phyloP scores from a whole-genome alignment of 1,284 basidiomycete species.

The Ceratobasidium sp. region DNA sequence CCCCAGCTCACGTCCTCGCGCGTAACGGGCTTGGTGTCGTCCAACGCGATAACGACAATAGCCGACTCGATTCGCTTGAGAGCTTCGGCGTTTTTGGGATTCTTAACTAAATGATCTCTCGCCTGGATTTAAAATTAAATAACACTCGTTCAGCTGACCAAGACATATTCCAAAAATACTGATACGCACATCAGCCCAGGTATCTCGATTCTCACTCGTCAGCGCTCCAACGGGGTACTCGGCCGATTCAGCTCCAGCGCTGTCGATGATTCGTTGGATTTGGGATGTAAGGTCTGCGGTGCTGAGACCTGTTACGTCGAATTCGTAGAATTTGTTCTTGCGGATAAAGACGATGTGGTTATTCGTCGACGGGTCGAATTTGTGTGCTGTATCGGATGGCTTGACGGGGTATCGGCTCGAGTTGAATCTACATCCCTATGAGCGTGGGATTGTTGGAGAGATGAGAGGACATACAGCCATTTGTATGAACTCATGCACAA shows the following conservation, averaged over 20 bases:
- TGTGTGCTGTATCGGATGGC: constrained; percentile 86
- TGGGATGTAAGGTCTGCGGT: constrained; percentile 87
- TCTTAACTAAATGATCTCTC: constrained; percentile 70
- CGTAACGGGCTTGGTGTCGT: constrained; percentile 83
- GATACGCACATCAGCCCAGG: constrained; percentile 82
- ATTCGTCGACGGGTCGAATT: constrained; percentile 82
- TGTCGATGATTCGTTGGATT: constrained; percentile 80
- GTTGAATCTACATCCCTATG: constrained; percentile 77
- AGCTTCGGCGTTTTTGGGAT: constrained; percentile 74
- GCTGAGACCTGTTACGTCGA: constrained; percentile 78
- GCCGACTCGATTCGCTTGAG: constrained; percentile 91
- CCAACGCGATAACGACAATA: constrained; percentile 89
- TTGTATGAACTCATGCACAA: constrained; percentile 97
- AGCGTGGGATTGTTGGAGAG: constrained; percentile 23
- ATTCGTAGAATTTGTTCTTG: constrained; percentile 92
- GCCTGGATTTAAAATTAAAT: neutral
- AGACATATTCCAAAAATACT: neutral
- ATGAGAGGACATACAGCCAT: constrained; percentile 75
- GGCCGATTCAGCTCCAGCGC: constrained; percentile 69
- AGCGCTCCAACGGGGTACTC: constrained; percentile 81
- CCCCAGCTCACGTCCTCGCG: constrained; percentile 87
- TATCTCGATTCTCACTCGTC: constrained; percentile 90
- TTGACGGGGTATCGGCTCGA: constrained; percentile 87
- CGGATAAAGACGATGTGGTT: constrained; percentile 93
- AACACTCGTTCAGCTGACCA: too few species aligned